Evolutionary conservation across 257 asterid genomes (phyloP).

Genomic region (Fraxinus pennsylvanica): DNA sequence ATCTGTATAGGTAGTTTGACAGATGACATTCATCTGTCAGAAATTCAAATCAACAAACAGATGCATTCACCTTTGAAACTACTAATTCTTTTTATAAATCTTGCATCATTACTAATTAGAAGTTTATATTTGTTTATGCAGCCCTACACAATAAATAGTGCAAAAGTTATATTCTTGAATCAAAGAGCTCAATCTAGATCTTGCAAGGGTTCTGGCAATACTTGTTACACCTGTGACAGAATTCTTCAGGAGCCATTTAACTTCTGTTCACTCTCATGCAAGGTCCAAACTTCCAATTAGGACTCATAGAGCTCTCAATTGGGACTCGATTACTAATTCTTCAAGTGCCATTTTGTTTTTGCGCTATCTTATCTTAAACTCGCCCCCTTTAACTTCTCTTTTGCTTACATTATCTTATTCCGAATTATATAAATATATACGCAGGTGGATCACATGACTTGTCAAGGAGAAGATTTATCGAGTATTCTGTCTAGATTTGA

Average conservation of each 20-base stretch:
- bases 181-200: slow-evolving; percentile 68
- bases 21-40: too few species aligned
- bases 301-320: too few species aligned
- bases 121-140: slow-evolving; percentile 32
- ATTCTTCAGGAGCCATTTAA: slow-evolving; percentile 79
- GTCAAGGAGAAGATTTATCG: slow-evolving; percentile 62
- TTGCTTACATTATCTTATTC: neutral
- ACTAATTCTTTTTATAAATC: too few species aligned
- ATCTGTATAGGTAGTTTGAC: too few species aligned
- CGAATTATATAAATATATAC: neutral
- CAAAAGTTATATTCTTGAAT: slow-evolving; percentile 84
- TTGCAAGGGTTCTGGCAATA: slow-evolving; percentile 61
- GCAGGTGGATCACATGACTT: slow-evolving; percentile 73
- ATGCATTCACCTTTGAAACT: too few species aligned
- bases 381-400: neutral
- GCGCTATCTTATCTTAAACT: neutral
- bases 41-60: too few species aligned
- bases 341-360: too few species aligned
- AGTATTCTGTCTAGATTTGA: slow-evolving; percentile 46
- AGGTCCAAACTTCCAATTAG: slow-evolving; percentile 42
- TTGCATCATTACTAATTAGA: too few species aligned
- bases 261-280: slow-evolving; percentile 95
- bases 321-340: too few species aligned
- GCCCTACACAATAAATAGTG: slow-evolving; percentile 89
- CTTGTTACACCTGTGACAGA: slow-evolving; percentile 84